Conservation (phyloP, 108 stramenopile species). For the Skeletonema costatum region DNA sequence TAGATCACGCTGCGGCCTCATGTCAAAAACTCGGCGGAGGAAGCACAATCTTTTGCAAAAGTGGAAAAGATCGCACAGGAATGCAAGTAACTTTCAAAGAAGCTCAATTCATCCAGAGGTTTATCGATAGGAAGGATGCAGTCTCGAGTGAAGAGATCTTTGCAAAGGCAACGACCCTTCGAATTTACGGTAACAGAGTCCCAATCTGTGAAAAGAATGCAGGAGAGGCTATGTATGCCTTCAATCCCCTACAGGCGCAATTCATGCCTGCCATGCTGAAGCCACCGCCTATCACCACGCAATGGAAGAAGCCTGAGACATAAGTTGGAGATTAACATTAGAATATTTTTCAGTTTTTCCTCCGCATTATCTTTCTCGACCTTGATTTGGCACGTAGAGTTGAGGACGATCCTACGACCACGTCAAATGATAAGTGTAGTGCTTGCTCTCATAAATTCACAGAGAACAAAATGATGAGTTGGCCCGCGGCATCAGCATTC, state of each 20-base stretch:
- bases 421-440: no score
- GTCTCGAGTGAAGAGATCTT: constrained; percentile 38
- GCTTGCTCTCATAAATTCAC: no score
- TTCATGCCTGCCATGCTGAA: constrained; percentile 90
- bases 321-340: not conserved
- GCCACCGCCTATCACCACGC: constrained; percentile 72
- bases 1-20: constrained; percentile 77
- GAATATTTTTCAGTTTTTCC: no score
- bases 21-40: constrained; percentile 83
- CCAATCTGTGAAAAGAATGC: constrained; percentile 94
- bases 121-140: constrained; percentile 36
- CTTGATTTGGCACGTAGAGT: no score
- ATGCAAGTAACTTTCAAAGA: constrained; percentile 94
- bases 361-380: no score
- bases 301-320: constrained; percentile 60
- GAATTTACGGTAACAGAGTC: constrained; percentile 87
- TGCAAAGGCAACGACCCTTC: constrained; percentile 63
- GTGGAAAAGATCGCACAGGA: constrained; percentile 93
- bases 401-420: no score
- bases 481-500: no score
- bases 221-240: constrained; percentile 88
- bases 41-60: constrained; percentile 87
- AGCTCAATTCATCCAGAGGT: constrained; percentile 71
- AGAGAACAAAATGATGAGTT: no score
- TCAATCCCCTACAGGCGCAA: constrained; percentile 86